A percentile compares a stretch with the other conserved stretches of the same genome.
Conservation (phyloP, 139 green algal genomes). For the Astrephomene gubernaculifera region DNA sequence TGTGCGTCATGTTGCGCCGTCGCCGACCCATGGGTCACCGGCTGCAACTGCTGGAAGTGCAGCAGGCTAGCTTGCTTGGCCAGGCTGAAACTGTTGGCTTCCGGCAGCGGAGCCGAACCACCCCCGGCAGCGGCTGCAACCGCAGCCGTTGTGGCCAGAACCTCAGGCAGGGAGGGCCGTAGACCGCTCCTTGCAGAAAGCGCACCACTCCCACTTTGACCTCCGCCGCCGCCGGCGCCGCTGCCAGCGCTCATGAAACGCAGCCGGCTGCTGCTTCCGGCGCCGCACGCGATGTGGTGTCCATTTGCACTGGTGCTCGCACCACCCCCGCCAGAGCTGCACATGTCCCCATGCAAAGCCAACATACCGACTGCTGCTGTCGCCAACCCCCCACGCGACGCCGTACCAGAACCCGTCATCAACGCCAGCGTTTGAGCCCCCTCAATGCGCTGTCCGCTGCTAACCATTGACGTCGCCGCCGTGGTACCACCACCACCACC, state of each 20-base stretch:
- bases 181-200: neutral
- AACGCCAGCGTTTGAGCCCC: neutral
- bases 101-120: neutral
- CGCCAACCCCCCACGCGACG: too few species aligned
- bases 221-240: neutral
- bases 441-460: neutral
- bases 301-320: neutral
- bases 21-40: neutral
- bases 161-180: neutral
- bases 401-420: neutral
- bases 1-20: neutral
- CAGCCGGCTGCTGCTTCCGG: neutral
- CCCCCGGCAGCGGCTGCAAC: neutral
- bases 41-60: neutral
- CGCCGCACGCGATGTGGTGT: neutral
- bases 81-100: neutral
- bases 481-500: neutral
- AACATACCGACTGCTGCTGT: too few species aligned
- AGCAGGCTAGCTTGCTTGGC: neutral
- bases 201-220: too few species aligned
- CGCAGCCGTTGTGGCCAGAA: neutral
- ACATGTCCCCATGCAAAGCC: neutral
- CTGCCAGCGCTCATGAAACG: neutral
- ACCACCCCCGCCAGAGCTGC: neutral
- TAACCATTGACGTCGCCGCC: neutral